Base-by-base conservation (phyloP, 768 basidiomycete species). In the Termitomyces sp. region DNA sequence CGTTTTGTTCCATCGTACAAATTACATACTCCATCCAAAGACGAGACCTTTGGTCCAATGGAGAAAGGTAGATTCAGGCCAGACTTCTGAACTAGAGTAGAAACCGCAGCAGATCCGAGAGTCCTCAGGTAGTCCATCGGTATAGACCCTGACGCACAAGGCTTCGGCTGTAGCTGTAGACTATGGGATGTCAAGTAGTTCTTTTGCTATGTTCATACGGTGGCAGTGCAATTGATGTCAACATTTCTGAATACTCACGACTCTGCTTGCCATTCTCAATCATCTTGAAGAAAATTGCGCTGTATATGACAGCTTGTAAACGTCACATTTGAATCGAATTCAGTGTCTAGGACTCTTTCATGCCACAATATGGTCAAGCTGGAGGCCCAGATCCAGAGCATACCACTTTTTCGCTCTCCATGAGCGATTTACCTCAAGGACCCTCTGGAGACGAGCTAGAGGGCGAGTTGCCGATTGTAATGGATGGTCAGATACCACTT, bases 31-130 rank as follows among this genome's bases (percentile, higher is more conserved):
- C 83, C 82, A 57, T 84, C 91, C 56, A 84, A 78, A 22, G 84
- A 80, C 5, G 79, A 69, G 48, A 92, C 81, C 62, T 89, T 89
- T 30, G 79, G 67, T 36, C 94, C 94, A 5, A 97, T 80, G 3
- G 86, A 82, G 67, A 96, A 98, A 0, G 95, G 94, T 24, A 95
- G 78, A 62, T 88, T 89, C 14, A 98, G 79, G 26, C 94, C 94
- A 8, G 94, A 94, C 66, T 94, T 96, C 65, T 92, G 89, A 2
- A 98, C 91, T n/a, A 97, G 80, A 8, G 87, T 85, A 41, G 90
- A 94, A 45, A 91, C 94, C 7, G 94, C 94, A 46, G 85, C 90
- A 54, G 88, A 90, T 36, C 92, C 92, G 16, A 94, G 78, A 33
- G 77, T 91, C 63, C 90, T 80, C 57, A 94, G 73, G 66, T 92